Evolutionary conservation across 306 rosid genomes (phyloP).

Genomic region (Lablab purpureus): DNA sequence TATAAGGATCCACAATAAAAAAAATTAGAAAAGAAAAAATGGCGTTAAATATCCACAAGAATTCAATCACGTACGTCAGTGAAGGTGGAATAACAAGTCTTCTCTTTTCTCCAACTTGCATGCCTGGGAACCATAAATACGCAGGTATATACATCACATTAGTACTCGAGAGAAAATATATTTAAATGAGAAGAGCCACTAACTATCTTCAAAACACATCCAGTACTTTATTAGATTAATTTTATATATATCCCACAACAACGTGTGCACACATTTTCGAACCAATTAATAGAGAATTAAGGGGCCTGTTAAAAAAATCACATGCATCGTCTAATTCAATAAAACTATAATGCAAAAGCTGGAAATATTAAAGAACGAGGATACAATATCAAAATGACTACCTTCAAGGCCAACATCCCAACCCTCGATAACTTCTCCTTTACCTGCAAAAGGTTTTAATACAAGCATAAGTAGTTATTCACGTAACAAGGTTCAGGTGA

Average conservation of each 20-base stretch:
- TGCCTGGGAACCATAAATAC: slow-evolving; percentile 61
- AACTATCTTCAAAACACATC: neutral
- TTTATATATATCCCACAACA: neutral
- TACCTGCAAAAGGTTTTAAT: slow-evolving; percentile 59
- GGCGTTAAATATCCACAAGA: slow-evolving; percentile 1
- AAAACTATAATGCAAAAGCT: neutral
- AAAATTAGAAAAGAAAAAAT: neutral
- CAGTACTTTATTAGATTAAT: neutral
- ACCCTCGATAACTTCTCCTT: slow-evolving; percentile 66
- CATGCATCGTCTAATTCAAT: neutral
- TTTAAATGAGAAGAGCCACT: neutral
- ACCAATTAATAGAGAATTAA: slow-evolving; percentile 9
- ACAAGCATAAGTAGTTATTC: slow-evolving; percentile 21
- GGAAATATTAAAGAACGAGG: slow-evolving; percentile 27
- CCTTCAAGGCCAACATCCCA: slow-evolving; percentile 92
- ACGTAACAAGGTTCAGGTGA: slow-evolving; percentile 13
- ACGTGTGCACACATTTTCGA: neutral
- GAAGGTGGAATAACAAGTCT: slow-evolving; percentile 84
- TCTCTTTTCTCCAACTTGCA: slow-evolving; percentile 85
- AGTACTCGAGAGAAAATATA: neutral
- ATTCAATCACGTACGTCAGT: slow-evolving; percentile 62
- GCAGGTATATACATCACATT: neutral
- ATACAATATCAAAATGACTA: slow-evolving; percentile 44
- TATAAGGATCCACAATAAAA: slow-evolving; percentile 18
- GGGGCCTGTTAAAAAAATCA: neutral